Evolutionary conservation across 1,139 yeast genomes (phyloP).

Genomic region (Komagataea norvegica): DNA sequence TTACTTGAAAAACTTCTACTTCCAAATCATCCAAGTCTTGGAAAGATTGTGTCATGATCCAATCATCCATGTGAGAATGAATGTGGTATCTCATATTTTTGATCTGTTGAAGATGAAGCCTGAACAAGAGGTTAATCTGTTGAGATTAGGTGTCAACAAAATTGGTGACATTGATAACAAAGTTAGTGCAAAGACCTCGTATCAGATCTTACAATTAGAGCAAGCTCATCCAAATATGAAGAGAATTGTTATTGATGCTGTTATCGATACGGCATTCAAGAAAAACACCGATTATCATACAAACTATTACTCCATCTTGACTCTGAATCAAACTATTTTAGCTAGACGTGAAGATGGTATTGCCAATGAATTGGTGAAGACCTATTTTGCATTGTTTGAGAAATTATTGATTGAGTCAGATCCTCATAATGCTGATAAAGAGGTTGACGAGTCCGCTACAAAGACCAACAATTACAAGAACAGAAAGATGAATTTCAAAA

Average conservation of each 20-base stretch:
- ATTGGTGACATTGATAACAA: constrained; percentile 90
- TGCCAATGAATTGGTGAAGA: constrained; percentile 77
- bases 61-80: constrained; percentile 83
- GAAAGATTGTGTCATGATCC: constrained; percentile 76
- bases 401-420: constrained; percentile 71
- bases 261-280: constrained; percentile 76
- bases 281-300: constrained; percentile 79
- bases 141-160: constrained; percentile 87
- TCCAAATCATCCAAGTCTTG: constrained; percentile 63
- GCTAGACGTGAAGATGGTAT: constrained; percentile 69
- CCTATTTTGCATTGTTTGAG: constrained; percentile 84
- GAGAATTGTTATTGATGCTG: constrained; percentile 67
- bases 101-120: constrained; percentile 83
- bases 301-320: constrained; percentile 79
- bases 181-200: constrained; percentile 86
- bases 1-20: constrained; percentile 71
- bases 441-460: constrained; percentile 29
- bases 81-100: constrained; percentile 69
- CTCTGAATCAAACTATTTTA: constrained; percentile 88
- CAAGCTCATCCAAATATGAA: constrained; percentile 98
- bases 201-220: constrained; percentile 70
- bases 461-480: constrained; percentile 37
- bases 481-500: constrained; percentile 50
- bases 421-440: constrained; percentile 39
- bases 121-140: constrained; percentile 91